Conservation (phyloP, 306 rosid genomes). For the Spatholobus suberectus region DNA sequence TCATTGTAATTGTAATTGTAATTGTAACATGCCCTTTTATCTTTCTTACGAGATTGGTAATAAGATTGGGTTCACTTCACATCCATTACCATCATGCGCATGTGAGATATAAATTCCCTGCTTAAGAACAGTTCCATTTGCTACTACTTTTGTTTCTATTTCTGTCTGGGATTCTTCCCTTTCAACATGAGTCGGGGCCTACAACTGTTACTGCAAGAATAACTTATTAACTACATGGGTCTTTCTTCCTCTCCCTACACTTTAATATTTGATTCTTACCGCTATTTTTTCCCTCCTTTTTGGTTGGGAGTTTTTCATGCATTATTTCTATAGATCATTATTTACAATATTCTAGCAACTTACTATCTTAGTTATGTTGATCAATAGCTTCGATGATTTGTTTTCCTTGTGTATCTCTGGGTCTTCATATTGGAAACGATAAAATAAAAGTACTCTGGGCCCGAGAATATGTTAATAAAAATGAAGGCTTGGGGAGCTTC, state of each 20-base stretch:
- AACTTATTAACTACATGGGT: not conserved
- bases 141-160: too few relatives aligned
- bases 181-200: not conserved
- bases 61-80: constrained; percentile 11
- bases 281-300: not conserved
- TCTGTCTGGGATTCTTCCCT: not conserved
- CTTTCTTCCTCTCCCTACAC: not conserved
- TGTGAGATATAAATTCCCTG: not conserved
- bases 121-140: not conserved
- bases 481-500: too few relatives aligned
- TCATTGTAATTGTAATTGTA: not conserved
- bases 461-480: too few relatives aligned
- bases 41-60: constrained; percentile 1
- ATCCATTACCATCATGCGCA: not conserved
- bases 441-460: too few relatives aligned
- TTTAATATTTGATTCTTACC: not conserved
- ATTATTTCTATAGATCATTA: not conserved
- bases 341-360: too few relatives aligned
- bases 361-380: too few relatives aligned
- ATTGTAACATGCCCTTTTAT: constrained; percentile 4
- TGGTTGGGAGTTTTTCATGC: too few relatives aligned
- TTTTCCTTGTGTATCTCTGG: too few relatives aligned
- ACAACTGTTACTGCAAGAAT: not conserved
- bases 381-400: too few relatives aligned
- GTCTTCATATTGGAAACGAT: too few relatives aligned